These are phyloP conservation scores for Lasiodiplodia sp. DNA, from an alignment of 2,329 filamentous ascomycete species.

Conservation along the genomic window DNA sequence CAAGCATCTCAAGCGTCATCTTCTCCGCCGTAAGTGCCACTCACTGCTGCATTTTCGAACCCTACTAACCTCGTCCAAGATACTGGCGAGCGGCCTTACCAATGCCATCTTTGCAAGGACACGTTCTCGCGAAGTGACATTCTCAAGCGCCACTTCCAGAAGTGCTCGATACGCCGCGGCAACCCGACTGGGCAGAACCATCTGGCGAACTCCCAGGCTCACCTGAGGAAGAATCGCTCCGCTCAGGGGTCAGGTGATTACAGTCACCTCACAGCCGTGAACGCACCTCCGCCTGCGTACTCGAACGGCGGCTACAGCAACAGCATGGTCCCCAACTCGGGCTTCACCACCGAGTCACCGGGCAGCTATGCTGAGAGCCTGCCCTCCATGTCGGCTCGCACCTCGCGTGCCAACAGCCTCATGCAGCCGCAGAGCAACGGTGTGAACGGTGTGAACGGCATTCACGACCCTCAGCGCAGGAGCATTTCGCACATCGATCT, in stretches of 20 bases:
- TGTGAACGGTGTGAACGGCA: constrained; percentile 41
- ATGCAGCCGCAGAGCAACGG: constrained; percentile 46
- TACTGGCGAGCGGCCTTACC: constrained; percentile 96
- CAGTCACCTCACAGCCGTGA: constrained; percentile 37
- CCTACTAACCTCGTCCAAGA: constrained; percentile 62
- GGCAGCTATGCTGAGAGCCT: constrained; percentile 45
- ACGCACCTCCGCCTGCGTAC: constrained; percentile 16
- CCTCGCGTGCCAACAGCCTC: constrained; percentile 58
- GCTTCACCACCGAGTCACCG: constrained; percentile 41
- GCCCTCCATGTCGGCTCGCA: constrained; percentile 54
- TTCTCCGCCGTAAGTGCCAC: constrained; percentile 84
- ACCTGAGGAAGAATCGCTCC: constrained; percentile 73
- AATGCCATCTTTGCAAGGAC: constrained; percentile 96
- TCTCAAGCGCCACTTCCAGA: constrained; percentile 98
- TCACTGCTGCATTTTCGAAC: not conserved
- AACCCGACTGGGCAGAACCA: constrained; percentile 96
- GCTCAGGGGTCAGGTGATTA: constrained; percentile 41
- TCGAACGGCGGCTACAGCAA: constrained; percentile 28
- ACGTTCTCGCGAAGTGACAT: constrained; percentile 98
- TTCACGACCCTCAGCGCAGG: constrained; percentile 40
- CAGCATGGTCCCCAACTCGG: constrained; percentile 39
- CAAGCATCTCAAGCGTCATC: constrained; percentile 96
- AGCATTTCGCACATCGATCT: constrained; percentile 31
- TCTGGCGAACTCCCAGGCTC: constrained; percentile 88
- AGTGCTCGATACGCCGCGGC: constrained; percentile 94